Conservation (phyloP, 2,329 filamentous ascomycete species). For the Calonectria fujianensis region DNA sequence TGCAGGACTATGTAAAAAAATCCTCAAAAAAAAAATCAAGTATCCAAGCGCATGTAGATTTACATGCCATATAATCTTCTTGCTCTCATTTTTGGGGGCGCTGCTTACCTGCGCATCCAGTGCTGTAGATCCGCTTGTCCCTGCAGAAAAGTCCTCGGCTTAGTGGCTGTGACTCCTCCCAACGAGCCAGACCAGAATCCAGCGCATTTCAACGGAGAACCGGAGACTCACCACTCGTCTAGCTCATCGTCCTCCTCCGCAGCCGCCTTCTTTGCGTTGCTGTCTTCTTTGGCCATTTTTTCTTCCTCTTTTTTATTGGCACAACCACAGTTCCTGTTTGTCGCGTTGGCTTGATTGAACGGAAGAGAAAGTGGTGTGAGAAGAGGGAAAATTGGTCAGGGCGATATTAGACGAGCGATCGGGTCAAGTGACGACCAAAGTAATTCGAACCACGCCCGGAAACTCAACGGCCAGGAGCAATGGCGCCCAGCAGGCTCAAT, state of each 20-base stretch:
- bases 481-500: slow-evolving; percentile 85
- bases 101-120: slow-evolving; percentile 87
- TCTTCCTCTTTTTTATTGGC: background rate
- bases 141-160: slow-evolving; percentile 69
- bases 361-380: slow-evolving; percentile 50
- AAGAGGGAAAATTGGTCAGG: slow-evolving; percentile 48
- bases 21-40: background rate
- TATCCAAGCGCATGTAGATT: background rate
- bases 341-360: slow-evolving; percentile 10
- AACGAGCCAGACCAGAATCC: slow-evolving; percentile 29
- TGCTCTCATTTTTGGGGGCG: background rate
- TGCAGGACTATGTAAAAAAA: background rate
- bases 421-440: slow-evolving; percentile 51
- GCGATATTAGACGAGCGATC: slow-evolving; percentile 41
- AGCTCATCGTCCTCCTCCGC: slow-evolving; percentile 80
- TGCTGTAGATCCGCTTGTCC: slow-evolving; percentile 99
- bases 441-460: slow-evolving; percentile 30
- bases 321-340: background rate
- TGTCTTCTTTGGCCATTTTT: slow-evolving; percentile 73
- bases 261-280: slow-evolving; percentile 60
- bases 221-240: slow-evolving; percentile 87
- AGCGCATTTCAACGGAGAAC: slow-evolving; percentile 31
- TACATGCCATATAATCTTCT: background rate
- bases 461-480: slow-evolving; percentile 57
- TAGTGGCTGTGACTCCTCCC: slow-evolving; percentile 40